These are phyloP conservation scores for Chaetomiaceae sp. DNA, from an alignment of 2,329 filamentous ascomycete genomes.

Conservation along the genomic window DNA sequence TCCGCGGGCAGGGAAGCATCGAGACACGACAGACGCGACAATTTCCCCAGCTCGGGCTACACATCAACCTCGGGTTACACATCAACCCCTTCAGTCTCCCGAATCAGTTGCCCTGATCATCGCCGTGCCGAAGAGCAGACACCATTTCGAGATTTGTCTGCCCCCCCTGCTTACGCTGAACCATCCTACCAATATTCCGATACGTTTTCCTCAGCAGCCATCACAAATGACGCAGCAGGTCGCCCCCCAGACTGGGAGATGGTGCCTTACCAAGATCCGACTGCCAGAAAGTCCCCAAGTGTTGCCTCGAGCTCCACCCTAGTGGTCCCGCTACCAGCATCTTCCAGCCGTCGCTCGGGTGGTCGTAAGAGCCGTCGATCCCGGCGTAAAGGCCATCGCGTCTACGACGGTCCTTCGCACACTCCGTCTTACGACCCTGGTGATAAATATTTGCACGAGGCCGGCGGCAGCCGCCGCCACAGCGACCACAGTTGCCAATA, in stretches of 20 bases:
- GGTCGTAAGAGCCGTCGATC: no score
- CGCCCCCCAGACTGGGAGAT: neutral
- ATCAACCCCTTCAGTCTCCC: no score
- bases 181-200: neutral
- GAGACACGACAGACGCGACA: neutral
- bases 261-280: neutral
- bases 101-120: no score
- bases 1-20: neutral
- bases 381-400: no score
- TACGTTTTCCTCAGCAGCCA: neutral
- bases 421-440: no score
- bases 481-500: neutral
- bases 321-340: neutral
- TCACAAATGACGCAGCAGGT: neutral
- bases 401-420: no score
- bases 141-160: no score
- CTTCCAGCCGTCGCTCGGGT: no score
- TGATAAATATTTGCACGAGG: neutral
- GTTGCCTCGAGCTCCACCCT: neutral
- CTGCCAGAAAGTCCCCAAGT: neutral
- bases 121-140: no score
- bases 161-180: no score
- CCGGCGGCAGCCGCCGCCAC: neutral
- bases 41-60: no score
- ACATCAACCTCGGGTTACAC: no score